These are phyloP conservation scores for Thermothielavioides terrestris DNA, from an alignment of 495 filamentous ascomycete genomes.

Conservation along the genomic window DNA sequence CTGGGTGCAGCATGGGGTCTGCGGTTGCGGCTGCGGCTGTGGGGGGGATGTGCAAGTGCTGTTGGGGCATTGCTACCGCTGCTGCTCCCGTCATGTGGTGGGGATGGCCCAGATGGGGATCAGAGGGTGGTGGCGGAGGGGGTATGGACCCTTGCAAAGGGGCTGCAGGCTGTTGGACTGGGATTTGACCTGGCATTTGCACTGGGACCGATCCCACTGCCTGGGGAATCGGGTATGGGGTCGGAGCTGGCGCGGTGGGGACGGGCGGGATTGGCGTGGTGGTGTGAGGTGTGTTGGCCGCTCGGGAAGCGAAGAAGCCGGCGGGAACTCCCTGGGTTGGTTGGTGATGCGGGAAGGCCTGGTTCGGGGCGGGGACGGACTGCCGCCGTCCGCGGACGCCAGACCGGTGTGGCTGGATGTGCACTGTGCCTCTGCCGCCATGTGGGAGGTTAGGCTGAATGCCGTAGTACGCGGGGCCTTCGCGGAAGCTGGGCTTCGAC, in stretches of 20 bases:
- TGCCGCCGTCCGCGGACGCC: not conserved
- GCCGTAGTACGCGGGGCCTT: constrained; percentile 3
- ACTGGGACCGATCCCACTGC: too few species aligned
- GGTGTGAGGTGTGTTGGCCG: not conserved
- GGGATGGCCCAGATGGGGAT: not conserved
- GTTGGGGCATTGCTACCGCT: not conserved
- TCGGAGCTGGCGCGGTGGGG: not conserved
- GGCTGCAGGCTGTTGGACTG: too few species aligned
- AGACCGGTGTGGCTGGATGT: constrained; percentile 1
- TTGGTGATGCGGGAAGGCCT: not conserved
- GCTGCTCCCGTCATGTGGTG: not conserved
- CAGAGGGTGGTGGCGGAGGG: not conserved
- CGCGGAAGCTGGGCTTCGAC: not conserved
- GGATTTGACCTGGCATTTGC: too few species aligned
- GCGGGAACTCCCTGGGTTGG: not conserved
- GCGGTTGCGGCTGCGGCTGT: not conserved
- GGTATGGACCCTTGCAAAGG: too few species aligned
- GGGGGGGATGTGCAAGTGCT: not conserved
- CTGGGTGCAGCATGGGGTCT: not conserved
- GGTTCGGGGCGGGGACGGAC: not conserved
- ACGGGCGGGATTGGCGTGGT: not conserved
- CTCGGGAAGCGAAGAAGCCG: not conserved
- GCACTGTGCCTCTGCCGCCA: not conserved
- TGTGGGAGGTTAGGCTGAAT: not conserved
- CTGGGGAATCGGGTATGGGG: not conserved